These are phyloP conservation scores for Heritiera fomes DNA, from an alignment of 345 rosid species.

Conservation along the genomic window DNA sequence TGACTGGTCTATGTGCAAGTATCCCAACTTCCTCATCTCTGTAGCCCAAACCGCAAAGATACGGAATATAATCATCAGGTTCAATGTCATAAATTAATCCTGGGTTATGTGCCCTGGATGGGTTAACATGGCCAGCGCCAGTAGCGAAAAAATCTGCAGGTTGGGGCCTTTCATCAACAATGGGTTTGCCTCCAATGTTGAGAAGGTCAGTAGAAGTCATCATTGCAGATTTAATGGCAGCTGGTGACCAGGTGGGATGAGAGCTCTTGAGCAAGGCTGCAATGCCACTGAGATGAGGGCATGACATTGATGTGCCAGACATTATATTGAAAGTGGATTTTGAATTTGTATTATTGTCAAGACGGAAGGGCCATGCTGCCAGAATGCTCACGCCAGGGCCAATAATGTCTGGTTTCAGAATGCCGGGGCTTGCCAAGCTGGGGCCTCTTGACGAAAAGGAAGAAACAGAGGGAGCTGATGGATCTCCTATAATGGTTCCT, in stretches of 20 bases:
- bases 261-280: conserved; percentile 47
- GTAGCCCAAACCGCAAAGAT: conserved; percentile 48
- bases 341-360: conserved; percentile 22
- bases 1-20: conserved; percentile 20
- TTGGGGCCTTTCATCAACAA: conserved; percentile 45
- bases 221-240: conserved; percentile 52
- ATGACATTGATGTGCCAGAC: conserved; percentile 56
- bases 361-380: conserved; percentile 39
- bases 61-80: conserved; percentile 44
- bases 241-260: conserved; percentile 49
- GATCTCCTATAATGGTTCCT: conserved; percentile 34
- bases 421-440: conserved; percentile 34
- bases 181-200: conserved; percentile 33
- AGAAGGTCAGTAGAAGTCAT: conserved; percentile 41
- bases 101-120: conserved; percentile 54
- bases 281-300: conserved; percentile 52
- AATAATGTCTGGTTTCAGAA: conserved; percentile 51
- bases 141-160: conserved; percentile 54
- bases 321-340: conserved; percentile 35
- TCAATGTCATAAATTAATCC: conserved; percentile 63
- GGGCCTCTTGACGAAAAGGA: conserved; percentile 53
- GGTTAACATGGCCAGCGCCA: conserved; percentile 68
- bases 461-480: conserved; percentile 34
- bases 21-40: conserved; percentile 27
- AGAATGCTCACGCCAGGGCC: conserved; percentile 45